phyloP scores from a whole-genome alignment of 2,329 filamentous ascomycete genomes.

The Xylaria sp. region DNA sequence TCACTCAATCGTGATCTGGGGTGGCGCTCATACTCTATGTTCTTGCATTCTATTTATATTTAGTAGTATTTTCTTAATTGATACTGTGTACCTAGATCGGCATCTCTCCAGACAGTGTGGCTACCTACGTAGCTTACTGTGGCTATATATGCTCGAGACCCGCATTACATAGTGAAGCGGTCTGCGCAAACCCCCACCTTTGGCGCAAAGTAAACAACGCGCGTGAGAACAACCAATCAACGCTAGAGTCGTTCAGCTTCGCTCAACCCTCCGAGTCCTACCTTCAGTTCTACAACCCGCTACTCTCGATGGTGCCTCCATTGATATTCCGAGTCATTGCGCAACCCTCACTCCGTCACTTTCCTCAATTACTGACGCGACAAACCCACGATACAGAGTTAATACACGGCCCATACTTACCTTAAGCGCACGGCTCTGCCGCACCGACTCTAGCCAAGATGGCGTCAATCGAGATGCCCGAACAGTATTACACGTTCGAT shows the following conservation, averaged over 20 bases:
- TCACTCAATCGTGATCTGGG: background rate
- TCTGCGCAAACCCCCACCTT: constrained; percentile 24
- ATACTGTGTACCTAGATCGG: too few relatives aligned
- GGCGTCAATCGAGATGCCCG: constrained; percentile 53
- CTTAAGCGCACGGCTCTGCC: constrained; percentile 1
- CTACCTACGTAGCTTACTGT: background rate
- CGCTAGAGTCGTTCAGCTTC: constrained; percentile 15
- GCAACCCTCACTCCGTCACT: background rate
- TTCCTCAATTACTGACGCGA: background rate
- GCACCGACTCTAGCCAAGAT: constrained; percentile 35
- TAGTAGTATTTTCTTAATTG: too few relatives aligned
- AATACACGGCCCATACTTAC: background rate
- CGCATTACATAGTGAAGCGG: background rate
- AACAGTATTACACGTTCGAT: constrained; percentile 72
- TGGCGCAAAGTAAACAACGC: constrained; percentile 47
- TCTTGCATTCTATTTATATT: too few relatives aligned
- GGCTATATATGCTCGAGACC: constrained; percentile 1
- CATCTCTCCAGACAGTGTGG: too few relatives aligned
- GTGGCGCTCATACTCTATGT: background rate
- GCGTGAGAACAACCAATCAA: constrained; percentile 45
- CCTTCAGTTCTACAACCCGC: constrained; percentile 5
- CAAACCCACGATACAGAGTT: constrained; percentile 7
- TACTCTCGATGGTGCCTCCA: background rate
- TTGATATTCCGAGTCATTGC: background rate
- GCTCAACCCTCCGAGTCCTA: background rate